These are phyloP conservation scores for Microcyclospora pomicola DNA, from an alignment of 2,329 filamentous ascomycete species.

Conservation along the genomic window DNA sequence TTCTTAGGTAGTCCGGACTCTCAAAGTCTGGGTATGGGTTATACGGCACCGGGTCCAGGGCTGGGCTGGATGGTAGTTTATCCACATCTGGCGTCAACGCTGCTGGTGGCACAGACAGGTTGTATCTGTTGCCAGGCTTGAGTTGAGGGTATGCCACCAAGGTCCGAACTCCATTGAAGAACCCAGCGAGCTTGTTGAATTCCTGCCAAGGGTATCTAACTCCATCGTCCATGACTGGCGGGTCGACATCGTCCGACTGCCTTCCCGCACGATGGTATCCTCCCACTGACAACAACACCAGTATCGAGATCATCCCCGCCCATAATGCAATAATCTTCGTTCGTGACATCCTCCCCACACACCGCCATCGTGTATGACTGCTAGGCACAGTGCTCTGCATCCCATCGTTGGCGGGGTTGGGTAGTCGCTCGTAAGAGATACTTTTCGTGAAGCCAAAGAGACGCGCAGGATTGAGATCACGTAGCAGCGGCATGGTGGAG, in stretches of 20 bases:
- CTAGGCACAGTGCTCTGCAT: conserved; percentile 16
- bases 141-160: conserved; percentile 30
- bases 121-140: conserved; percentile 32
- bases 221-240: conserved; percentile 12
- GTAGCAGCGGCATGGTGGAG: conserved; percentile 17
- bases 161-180: conserved; percentile 35
- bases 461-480: conserved; percentile 32
- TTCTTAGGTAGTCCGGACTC: conserved; percentile 30
- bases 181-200: conserved; percentile 31
- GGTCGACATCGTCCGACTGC: conserved; percentile 12
- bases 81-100: conserved; percentile 12
- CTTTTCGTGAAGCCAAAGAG: conserved; percentile 25
- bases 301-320: conserved; percentile 25
- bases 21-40: conserved; percentile 33
- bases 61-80: conserved; percentile 14
- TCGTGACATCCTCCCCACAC: conserved; percentile 24
- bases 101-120: conserved; percentile 23
- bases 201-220: conserved; percentile 32
- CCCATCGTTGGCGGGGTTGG: conserved; percentile 6
- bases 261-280: conserved; percentile 23
- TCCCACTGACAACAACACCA: conserved; percentile 30
- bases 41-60: conserved; percentile 27
- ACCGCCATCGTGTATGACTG: conserved; percentile 19
- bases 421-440: conserved; percentile 34
- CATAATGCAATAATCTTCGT: conserved; percentile 28